These are phyloP conservation scores for Phytophthora melonis DNA, from an alignment of 352 stramenopile species.

Conservation along the genomic window DNA sequence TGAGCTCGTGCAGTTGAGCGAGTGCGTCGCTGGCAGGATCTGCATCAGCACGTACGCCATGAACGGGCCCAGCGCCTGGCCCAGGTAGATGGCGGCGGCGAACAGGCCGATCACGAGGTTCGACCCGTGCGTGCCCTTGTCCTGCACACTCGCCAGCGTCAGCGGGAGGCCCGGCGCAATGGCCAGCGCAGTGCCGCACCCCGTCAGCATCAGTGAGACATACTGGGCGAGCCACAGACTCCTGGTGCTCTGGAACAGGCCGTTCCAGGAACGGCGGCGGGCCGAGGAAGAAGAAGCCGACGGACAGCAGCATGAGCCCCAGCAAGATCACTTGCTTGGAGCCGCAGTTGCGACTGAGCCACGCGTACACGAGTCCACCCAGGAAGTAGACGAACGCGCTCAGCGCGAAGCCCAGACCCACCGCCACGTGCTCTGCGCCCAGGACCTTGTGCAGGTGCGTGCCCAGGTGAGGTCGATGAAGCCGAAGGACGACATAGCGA, in stretches of 20 bases:
- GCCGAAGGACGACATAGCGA: slow-evolving; percentile 76
- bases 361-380: slow-evolving; percentile 61
- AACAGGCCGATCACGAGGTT: slow-evolving; percentile 80
- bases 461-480: slow-evolving; percentile 77
- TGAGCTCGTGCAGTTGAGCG: slow-evolving; percentile 47
- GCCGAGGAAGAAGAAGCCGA: slow-evolving; percentile 71
- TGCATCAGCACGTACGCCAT: slow-evolving; percentile 60
- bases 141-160: slow-evolving; percentile 61
- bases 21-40: slow-evolving; percentile 50
- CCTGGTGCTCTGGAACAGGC: slow-evolving; percentile 47
- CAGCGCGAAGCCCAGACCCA: slow-evolving; percentile 73
- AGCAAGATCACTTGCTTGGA: slow-evolving; percentile 77
- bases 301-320: slow-evolving; percentile 52
- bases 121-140: slow-evolving; percentile 47
- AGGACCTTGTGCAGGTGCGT: slow-evolving; percentile 68
- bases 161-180: slow-evolving; percentile 71
- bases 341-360: slow-evolving; percentile 64
- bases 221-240: slow-evolving; percentile 63
- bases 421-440: slow-evolving; percentile 62
- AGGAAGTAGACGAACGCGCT: slow-evolving; percentile 78
- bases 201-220: slow-evolving; percentile 61
- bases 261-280: slow-evolving; percentile 62
- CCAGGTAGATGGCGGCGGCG: slow-evolving; percentile 72
- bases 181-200: slow-evolving; percentile 61
- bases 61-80: slow-evolving; percentile 70